Conservation (phyloP, 192 early-diverging fungal species). For the Helicostylum pulchrum region DNA sequence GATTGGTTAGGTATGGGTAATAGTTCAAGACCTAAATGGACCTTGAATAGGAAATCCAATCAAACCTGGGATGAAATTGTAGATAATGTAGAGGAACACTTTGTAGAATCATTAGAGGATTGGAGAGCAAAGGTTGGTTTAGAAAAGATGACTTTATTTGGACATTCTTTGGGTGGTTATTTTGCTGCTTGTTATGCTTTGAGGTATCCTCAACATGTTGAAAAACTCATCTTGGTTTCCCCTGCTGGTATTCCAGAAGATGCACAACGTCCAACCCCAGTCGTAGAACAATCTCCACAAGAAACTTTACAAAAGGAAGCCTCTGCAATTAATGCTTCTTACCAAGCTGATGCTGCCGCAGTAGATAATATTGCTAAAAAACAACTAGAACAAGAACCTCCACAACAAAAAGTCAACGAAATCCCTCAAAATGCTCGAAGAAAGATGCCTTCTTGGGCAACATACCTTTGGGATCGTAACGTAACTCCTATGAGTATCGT, state of each 20-base stretch:
- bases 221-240: conserved; percentile 83
- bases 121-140: conserved; percentile 79
- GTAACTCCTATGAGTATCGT: conserved; percentile 80
- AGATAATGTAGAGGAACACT: conserved; percentile 62
- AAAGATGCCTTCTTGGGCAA: not conserved
- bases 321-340: conserved; percentile 15
- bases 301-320: conserved; percentile 33
- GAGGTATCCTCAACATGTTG: conserved; percentile 81
- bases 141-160: conserved; percentile 81
- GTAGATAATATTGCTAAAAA: not conserved
- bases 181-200: conserved; percentile 81
- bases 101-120: conserved; percentile 86
- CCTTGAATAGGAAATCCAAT: conserved; percentile 21
- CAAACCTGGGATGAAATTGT: conserved; percentile 49
- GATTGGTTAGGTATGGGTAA: conserved; percentile 97
- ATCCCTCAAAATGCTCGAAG: not conserved
- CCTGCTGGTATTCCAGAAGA: conserved; percentile 63
- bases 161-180: conserved; percentile 88
- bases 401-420: not conserved
- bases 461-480: conserved; percentile 72
- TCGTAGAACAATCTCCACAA: conserved; percentile 13
- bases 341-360: conserved; percentile 27
- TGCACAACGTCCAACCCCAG: conserved; percentile 11
- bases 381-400: not conserved
- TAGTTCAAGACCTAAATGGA: conserved; percentile 70